Percentiles rank a stretch among this genome's conserved stretches.
These are phyloP conservation scores for Backusella macrospora DNA, from an alignment of 192 early-diverging fungal genomes.

Conservation along the genomic window DNA sequence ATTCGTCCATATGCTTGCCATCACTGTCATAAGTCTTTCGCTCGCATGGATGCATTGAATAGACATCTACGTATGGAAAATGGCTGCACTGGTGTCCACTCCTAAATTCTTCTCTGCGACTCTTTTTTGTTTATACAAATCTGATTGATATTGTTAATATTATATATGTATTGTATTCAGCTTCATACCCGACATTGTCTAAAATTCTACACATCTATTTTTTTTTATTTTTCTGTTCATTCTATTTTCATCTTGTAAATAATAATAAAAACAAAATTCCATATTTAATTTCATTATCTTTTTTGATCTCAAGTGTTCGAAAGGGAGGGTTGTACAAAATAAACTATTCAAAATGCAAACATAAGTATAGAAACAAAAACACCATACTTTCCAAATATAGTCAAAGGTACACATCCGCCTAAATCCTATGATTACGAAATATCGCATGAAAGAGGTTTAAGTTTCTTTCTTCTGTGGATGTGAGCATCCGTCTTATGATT, in stretches of 20 bases:
- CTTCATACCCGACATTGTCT: not conserved
- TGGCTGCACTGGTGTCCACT: constrained; percentile 24
- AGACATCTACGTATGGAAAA: constrained; percentile 53
- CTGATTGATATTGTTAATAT: constrained; percentile 13
- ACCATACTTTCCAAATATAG: not conserved
- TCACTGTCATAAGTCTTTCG: constrained; percentile 73
- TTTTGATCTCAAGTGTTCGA: not conserved
- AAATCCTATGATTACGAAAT: not conserved
- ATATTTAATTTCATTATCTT: not conserved
- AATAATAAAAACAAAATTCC: constrained; percentile 16
- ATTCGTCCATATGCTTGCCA: constrained; percentile 70
- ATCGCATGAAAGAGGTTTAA: not conserved
- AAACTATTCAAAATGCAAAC: not conserved
- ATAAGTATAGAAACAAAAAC: not conserved
- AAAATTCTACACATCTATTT: not conserved
- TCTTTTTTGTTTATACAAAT: not conserved
- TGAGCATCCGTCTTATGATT: not conserved
- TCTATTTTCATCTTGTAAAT: constrained; percentile 18
- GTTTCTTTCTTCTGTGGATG: not conserved
- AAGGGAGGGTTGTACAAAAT: not conserved
- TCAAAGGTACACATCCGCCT: not conserved
- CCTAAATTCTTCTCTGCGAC: not conserved
- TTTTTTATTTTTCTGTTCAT: not conserved
- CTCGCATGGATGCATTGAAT: constrained; percentile 74
- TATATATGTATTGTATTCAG: constrained; percentile 11